Percentiles rank a stretch among this genome's conserved stretches.
These are phyloP conservation scores for Camillea tinctor DNA, from an alignment of 2,329 filamentous ascomycete genomes.

Conservation along the genomic window DNA sequence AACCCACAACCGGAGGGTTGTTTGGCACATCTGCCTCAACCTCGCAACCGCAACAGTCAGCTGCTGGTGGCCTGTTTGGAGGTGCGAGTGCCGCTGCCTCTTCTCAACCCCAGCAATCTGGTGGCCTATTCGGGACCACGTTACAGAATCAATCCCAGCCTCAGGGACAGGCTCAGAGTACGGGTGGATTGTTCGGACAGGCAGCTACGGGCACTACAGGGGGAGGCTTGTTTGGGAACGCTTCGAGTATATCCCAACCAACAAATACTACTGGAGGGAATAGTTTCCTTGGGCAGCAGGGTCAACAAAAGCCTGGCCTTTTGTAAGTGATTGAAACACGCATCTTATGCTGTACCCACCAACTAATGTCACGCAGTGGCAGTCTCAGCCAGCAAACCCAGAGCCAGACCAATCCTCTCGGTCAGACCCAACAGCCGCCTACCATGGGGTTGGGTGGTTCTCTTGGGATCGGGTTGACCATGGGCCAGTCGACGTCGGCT, in stretches of 20 bases:
- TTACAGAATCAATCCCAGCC: slow-evolving; percentile 18
- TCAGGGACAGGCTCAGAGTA: slow-evolving; percentile 16
- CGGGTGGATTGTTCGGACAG: slow-evolving; percentile 30
- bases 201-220: slow-evolving; percentile 4
- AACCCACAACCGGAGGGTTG: slow-evolving; percentile 27
- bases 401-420: slow-evolving; percentile 16
- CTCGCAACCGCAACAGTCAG: slow-evolving; percentile 24
- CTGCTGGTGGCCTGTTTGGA: slow-evolving; percentile 20
- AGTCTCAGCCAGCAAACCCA: slow-evolving; percentile 20
- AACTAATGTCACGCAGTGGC: slow-evolving; percentile 14
- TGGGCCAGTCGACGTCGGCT: slow-evolving; percentile 51
- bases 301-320: slow-evolving; percentile 26
- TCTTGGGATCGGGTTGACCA: slow-evolving; percentile 37
- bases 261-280: slow-evolving; percentile 9
- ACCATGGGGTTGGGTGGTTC: slow-evolving; percentile 24
- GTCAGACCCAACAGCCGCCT: slow-evolving; percentile 22
- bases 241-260: slow-evolving; percentile 16
- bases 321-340: slow-evolving; percentile 30
- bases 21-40: slow-evolving; percentile 32
- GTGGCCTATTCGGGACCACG: slow-evolving; percentile 24
- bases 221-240: slow-evolving; percentile 18
- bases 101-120: slow-evolving; percentile 7
- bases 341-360: slow-evolving; percentile 2
- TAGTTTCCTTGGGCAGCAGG: slow-evolving; percentile 20
- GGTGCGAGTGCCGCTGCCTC: neutral